Evolutionary conservation across 176 grass and related monocot species (phyloP).

Genomic region (Paspalum vaginatum): DNA sequence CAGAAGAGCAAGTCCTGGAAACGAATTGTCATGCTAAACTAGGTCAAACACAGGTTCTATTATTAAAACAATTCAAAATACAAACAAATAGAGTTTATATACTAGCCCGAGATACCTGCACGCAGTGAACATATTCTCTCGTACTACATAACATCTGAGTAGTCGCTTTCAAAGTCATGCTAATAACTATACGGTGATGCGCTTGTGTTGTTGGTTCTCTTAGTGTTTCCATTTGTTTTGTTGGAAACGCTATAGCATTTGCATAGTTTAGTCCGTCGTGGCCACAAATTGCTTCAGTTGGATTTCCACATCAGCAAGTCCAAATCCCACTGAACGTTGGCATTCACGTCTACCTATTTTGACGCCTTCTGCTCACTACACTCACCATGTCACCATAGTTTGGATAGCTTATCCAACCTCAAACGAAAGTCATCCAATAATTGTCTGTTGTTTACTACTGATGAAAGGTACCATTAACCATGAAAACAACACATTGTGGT

Average conservation of each 20-base stretch:
- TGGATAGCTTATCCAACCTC: background rate
- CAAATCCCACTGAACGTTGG: conserved; percentile 19
- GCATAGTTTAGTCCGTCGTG: conserved; percentile 5
- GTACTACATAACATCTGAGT: background rate
- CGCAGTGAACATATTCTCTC: background rate
- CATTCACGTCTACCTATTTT: conserved; percentile 23
- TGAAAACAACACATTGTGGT: conserved; percentile 6
- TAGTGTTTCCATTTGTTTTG: background rate
- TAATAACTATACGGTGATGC: background rate
- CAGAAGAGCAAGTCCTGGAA: background rate
- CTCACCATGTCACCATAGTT: background rate
- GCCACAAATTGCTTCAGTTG: background rate
- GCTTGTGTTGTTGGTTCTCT: background rate
- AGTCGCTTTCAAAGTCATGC: background rate
- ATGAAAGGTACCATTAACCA: background rate
- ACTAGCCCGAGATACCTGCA: background rate
- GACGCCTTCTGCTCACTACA: background rate
- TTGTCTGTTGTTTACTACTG: background rate
- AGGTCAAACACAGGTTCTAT: background rate
- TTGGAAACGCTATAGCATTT: background rate
- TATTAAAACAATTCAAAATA: background rate
- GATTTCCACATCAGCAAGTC: conserved; percentile 29
- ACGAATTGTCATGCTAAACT: background rate
- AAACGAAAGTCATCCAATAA: background rate
- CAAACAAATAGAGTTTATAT: background rate